A percentile compares a stretch with the other conserved stretches of the same genome.
Evolutionary conservation across 2,329 filamentous ascomycete genomes (phyloP).

Genomic region (Monosporascus cannonballus): DNA sequence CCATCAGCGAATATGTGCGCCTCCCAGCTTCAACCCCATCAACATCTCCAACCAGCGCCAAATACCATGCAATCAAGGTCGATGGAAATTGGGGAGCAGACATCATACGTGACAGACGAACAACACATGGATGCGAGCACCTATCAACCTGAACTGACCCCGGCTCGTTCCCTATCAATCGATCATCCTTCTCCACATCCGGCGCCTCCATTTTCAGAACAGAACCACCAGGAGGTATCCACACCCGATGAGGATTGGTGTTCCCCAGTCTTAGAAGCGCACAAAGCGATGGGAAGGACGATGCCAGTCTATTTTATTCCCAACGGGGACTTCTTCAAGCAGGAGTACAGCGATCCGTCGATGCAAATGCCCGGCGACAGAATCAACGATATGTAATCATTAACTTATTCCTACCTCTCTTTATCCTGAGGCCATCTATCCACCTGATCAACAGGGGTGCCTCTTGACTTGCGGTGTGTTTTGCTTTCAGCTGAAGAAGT

Average conservation of each 20-base stretch:
- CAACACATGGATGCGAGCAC: too few species aligned
- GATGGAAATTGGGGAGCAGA: too few species aligned
- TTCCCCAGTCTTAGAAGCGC: not conserved
- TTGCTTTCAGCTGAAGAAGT: too few species aligned
- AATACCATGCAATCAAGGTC: too few species aligned
- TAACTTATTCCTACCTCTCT: not conserved
- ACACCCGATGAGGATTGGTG: not conserved
- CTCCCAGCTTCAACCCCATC: slow-evolving; percentile 21
- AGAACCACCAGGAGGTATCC: not conserved
- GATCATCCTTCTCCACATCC: not conserved
- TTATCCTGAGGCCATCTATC: not conserved
- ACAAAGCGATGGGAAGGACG: too few species aligned
- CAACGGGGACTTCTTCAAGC: too few species aligned
- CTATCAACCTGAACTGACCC: not conserved
- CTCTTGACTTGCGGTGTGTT: not conserved
- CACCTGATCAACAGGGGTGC: not conserved
- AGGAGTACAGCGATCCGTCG: slow-evolving; percentile 51
- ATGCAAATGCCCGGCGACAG: slow-evolving; percentile 55
- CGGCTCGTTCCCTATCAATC: not conserved
- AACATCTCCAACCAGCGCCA: too few species aligned
- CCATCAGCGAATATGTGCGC: slow-evolving; percentile 53
- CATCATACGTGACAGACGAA: too few species aligned
- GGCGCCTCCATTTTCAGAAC: not conserved
- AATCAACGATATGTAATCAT: slow-evolving; percentile 46
- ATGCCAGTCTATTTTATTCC: too few species aligned